Base-by-base conservation (phyloP, 2,329 filamentous ascomycete genomes). In the Paecilomyces sp. region DNA sequence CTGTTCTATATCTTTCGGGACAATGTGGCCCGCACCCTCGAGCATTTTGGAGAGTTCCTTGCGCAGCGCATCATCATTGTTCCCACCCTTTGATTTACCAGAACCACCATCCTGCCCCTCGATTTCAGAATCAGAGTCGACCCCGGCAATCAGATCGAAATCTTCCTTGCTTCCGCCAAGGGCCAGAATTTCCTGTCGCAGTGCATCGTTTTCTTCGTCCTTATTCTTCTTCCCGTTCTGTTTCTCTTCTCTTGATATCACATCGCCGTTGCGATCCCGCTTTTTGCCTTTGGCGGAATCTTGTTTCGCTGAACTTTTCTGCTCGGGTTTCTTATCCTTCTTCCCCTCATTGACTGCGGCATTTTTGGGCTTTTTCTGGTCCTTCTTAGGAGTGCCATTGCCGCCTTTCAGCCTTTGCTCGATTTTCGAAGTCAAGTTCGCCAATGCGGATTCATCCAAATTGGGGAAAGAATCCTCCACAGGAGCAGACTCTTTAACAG, bases 161-260 rank as follows among this genome's bases (percentile, higher is more conserved):
- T 81, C 78, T 57, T 81, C 80, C 63, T 80, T 72, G n/a, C 75
- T 80, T 55, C 79, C 79, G 33, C 79, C 79, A 57, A 81, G 72
- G 4, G 74, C 74, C 61, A 78, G 61, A 61, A 81, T 77, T 61
- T 80, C 78, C 60, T 75, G 70, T 55, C 74, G 70, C 47, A 80
- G 67, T 36, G 67, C 66, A 63, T 75, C 70, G 34, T 71, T 66
- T 3, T 65, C 62, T 8, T 64, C 63, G 15, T 63, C 59, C 13
- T 62, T 58, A 31, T 67, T 70, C 15, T 61, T 50, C 51, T 68
- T 68, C 53, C 57, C 63, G 41, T 58, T 57, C 34, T 71, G 68
- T 61, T 71, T 71, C 22, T 71, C 67, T 30, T 73, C 69, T 25
- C 68, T 67, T 34, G 70, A 66, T 59, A 80, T 80, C 59, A 78